Base-by-base conservation (phyloP, 2,329 filamentous ascomycete species). In the Colletotrichum paranaense region DNA sequence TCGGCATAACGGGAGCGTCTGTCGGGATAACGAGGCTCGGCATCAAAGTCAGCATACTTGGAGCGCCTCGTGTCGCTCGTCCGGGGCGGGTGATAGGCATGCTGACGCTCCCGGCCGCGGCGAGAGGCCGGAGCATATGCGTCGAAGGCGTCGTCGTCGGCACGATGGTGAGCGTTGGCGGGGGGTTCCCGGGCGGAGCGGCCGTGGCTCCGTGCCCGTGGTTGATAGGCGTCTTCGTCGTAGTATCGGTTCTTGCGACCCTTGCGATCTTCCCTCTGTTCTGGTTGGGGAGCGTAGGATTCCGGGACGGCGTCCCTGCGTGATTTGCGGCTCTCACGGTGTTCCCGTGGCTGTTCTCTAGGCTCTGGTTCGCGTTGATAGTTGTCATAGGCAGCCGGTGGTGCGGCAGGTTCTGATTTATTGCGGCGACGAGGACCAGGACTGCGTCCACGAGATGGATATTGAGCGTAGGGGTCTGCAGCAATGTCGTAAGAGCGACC, bases 1-100 rank as follows among this genome's bases (percentile, higher is more conserved):
- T 38, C 55, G 35, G 66, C 32, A 19, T 73, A 64, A n/a, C 65
- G 68, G 57, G 57, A 62, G 28, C 38, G 68, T 5, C 49, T 58
- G 12, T 53, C 49, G 11, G 22, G 22, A 8, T 55, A 35, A 32
- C 64, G 49, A 9, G 58, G 58, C 5, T 62, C 68, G 5, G 53
- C 35, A 11, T 73, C 72, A 42, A 68, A 72, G 16, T 64, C 64
- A 7, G 74, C 57, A 30, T 75, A 75, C 42, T 35, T 70, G 22
- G 56, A 38, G 16, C 65, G 67, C 30, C 72, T 74, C 6, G 74
- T 74, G n/a, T 75, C 74, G 24, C 67, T 67, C 42, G 67, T 74
- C n/a, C 65, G 62, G 8, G 74, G 74, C 16, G 74, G 74, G 57
- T 75, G 65, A 26, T 69, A 67, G 12, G 62, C 68, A n/a, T 70